Evolutionary conservation across 2,329 filamentous ascomycete species (phyloP), one percentile per base, ranked within the genome.

Genomic region (Alternaria dauci): DNA sequence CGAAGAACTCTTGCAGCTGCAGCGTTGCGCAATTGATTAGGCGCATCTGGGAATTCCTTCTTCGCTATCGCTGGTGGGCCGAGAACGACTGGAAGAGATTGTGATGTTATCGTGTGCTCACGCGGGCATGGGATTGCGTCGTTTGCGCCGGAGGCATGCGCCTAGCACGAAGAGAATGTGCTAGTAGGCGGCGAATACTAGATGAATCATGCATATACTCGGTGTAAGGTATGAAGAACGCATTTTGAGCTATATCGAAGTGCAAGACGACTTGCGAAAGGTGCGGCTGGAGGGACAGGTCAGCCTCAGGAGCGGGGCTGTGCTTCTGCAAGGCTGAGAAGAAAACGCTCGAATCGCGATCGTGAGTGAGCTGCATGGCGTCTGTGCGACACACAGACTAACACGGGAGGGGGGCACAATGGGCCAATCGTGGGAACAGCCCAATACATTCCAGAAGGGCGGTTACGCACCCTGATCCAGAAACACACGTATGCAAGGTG

Each of bases 1-100:
- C 54, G 16, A 51, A 26, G 5, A 56, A 56, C 34, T 56, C 54
- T 16, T 56, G 20, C 8, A 51, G 54, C 3, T 36, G 8, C 9
- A 43, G 38, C 2, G 54, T 56, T 20, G 8, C 8, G 28, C 54
- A 36, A 4, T 56, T 51, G 28, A 56, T 43, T 9, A 56, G 44
- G 20, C 28, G 54, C 46, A 56, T 56, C 16, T 51, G 4, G 11
- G 18, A 3, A 16, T n/a, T 11, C 25, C 16, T 30, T 30, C 5
- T 26, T 20, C n/a, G 25, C 43, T 4, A 16, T 32, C 8, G 11
- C 30, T 9, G 7, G 8, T 4, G 12, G 30, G 30, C 30, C 9
- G 30, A 11, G 8, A 32, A 9, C 26, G 26, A 28, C 8, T 8
- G 26, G 8, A 28, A 11, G 34, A 32, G 11, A 4, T 11, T 32